Base-by-base conservation (phyloP, 2,329 filamentous ascomycete genomes). In the Penicillium rolfsii region DNA sequence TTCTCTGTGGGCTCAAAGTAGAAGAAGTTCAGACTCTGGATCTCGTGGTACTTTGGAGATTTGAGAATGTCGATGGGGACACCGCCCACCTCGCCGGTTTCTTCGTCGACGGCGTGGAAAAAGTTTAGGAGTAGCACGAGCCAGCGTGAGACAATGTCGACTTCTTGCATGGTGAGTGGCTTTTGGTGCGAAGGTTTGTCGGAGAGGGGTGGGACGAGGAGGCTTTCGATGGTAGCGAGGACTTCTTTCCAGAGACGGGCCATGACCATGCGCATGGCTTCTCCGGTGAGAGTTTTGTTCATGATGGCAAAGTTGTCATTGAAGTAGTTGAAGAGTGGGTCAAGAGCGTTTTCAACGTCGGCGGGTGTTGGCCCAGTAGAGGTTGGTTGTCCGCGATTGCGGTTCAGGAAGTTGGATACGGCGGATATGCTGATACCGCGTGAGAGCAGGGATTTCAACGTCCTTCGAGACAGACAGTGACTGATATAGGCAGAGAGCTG, bases 201-300 rank as follows among this genome's bases (percentile, higher is more conserved):
- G 6, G 93, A 97, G 9, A 99, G 81, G 7, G 95, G 95, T 19
- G 95, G 95, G 3, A 99, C 94, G 41, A 99, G 84, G 19, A 99
- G 83, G 40, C 86, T 86, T 78, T 99, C 95, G 65, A 98, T 90
- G 0, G 94, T 96, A 69, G 93, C 88, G 16, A 99, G 83, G 0
- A 97, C 93, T 76, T 99, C 95, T 78, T 99, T 99, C 95, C 95
- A 99, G 5, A 99, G 80, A 48, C 95, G 88, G 24, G 93, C 96
- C 95, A 99, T 99, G 70, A 99, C 95, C 74, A 95, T 93, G 69
- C 93, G 88, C 94, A 99, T 97, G n/a, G 95, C 96, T 59, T 92
- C 89, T 60, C 93, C 90, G 0, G 95, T 98, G 59, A 99, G 82
- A 0, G 94, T 97, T 76, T 95, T 88, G 79, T 98, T 97, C 93